Percentiles rank a stretch among this genome's conserved stretches.
phyloP scores from a whole-genome alignment of 1,284 basidiomycete genomes.

The Apiotrichum veenhuisii region DNA sequence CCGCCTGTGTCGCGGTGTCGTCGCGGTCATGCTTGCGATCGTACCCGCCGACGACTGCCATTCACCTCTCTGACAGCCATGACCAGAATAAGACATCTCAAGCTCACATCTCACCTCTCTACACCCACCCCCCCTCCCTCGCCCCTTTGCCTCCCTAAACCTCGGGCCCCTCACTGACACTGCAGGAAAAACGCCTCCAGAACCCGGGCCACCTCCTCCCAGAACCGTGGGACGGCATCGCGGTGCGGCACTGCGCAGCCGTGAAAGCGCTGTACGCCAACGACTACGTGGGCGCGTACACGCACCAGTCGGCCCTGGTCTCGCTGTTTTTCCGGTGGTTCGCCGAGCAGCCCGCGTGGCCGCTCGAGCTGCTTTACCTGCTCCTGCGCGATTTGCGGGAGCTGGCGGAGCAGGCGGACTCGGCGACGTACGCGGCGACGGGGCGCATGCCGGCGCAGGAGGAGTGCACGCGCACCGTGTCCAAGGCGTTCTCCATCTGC shows the following conservation, averaged over 20 bases:
- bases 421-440: slow-evolving; percentile 45
- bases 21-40: no score
- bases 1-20: no score
- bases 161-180: background rate
- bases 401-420: slow-evolving; percentile 60
- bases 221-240: slow-evolving; percentile 45
- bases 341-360: slow-evolving; percentile 72
- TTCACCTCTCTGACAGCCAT: background rate
- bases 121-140: no score
- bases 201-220: slow-evolving; percentile 38
- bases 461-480: slow-evolving; percentile 82
- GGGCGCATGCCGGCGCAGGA: slow-evolving; percentile 68
- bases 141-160: no score
- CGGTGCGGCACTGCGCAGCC: slow-evolving; percentile 42
- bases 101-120: no score
- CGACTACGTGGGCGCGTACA: slow-evolving; percentile 38
- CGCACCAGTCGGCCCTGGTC: slow-evolving; percentile 38
- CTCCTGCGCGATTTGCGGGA: slow-evolving; percentile 73
- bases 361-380: slow-evolving; percentile 71
- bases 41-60: no score
- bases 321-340: slow-evolving; percentile 75
- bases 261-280: slow-evolving; percentile 34
- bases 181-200: slow-evolving; percentile 31
- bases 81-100: background rate
- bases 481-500: slow-evolving; percentile 87